phyloP scores from a whole-genome alignment of 345 rosid species.

The Rubroshorea leprosula region DNA sequence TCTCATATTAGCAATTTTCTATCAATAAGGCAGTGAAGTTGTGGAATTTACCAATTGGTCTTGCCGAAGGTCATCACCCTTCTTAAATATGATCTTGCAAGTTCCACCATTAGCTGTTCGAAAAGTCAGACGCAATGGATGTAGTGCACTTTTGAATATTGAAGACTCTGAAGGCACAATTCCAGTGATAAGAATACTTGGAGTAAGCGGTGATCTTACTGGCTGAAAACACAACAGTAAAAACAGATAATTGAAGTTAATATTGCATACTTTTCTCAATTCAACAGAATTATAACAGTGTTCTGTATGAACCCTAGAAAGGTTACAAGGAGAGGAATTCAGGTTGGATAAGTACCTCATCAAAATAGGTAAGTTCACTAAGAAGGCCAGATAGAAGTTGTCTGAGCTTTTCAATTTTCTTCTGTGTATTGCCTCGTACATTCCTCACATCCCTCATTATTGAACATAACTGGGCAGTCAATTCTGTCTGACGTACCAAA shows the following conservation, averaged over 20 bases:
- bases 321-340: conserved; percentile 15
- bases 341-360: conserved; percentile 54
- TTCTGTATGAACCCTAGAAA: conserved; percentile 11
- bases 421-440: conserved; percentile 97
- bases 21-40: conserved; percentile 3
- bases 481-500: conserved; percentile 87
- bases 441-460: conserved; percentile 85
- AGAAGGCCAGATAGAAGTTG: conserved; percentile 96
- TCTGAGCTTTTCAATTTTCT: conserved; percentile 94
- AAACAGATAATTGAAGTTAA: conserved; percentile 11
- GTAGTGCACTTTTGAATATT: conserved; percentile 84
- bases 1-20: conserved; percentile 7
- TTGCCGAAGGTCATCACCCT: conserved; percentile 98
- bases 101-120: conserved; percentile 70
- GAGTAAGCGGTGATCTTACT: conserved; percentile 81
- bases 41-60: conserved; percentile 75
- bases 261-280: conserved; percentile 10
- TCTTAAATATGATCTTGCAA: conserved; percentile 82
- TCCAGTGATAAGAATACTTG: conserved; percentile 74
- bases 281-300: background rate
- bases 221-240: conserved; percentile 50
- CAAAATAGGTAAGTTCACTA: conserved; percentile 94
- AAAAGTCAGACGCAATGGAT: conserved; percentile 87
- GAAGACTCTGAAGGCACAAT: conserved; percentile 92
- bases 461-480: conserved; percentile 92